Percentiles rank a stretch among this genome's conserved stretches.
Conservation (phyloP, 2,329 filamentous ascomycete species). For the Alternaria angustiovoidea region DNA sequence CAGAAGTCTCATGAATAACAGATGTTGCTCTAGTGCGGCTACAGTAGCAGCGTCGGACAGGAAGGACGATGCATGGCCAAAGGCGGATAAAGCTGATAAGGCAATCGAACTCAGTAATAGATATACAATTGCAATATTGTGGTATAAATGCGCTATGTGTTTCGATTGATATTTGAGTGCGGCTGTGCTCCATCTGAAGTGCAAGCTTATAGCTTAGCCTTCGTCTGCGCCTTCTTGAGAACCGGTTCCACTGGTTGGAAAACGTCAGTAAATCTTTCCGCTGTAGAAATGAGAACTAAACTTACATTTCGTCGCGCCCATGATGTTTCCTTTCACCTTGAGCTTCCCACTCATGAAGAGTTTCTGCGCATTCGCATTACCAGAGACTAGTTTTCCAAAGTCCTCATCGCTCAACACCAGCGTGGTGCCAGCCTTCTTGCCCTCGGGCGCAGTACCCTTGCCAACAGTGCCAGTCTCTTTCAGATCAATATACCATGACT, state of each 20-base stretch:
- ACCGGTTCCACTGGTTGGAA: constrained; percentile 73
- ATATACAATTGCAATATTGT: not conserved
- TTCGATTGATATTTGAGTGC: not conserved
- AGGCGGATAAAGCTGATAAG: not conserved
- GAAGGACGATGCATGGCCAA: not conserved
- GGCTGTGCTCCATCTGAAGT: not conserved
- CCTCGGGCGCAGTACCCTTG: constrained; percentile 72
- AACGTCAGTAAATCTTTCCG: not conserved
- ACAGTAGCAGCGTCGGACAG: not conserved
- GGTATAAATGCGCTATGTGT: not conserved
- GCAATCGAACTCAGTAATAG: not conserved
- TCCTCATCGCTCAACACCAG: constrained; percentile 83
- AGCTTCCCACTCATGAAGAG: constrained; percentile 98
- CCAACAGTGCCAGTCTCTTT: constrained; percentile 87
- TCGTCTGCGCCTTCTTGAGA: constrained; percentile 48
- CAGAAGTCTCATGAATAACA: not conserved
- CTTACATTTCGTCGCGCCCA: constrained; percentile 89
- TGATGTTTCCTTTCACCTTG: constrained; percentile 97
- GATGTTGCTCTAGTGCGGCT: not conserved
- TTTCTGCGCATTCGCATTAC: constrained; percentile 92
- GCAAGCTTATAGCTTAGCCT: constrained; percentile 47
- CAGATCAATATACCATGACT: constrained; percentile 94
- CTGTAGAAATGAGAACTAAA: not conserved
- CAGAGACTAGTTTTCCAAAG: constrained; percentile 81
- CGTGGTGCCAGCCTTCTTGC: constrained; percentile 88